Conservation (phyloP, 2,329 filamentous ascomycete genomes). For the Macrophomina pseudophaseolina region DNA sequence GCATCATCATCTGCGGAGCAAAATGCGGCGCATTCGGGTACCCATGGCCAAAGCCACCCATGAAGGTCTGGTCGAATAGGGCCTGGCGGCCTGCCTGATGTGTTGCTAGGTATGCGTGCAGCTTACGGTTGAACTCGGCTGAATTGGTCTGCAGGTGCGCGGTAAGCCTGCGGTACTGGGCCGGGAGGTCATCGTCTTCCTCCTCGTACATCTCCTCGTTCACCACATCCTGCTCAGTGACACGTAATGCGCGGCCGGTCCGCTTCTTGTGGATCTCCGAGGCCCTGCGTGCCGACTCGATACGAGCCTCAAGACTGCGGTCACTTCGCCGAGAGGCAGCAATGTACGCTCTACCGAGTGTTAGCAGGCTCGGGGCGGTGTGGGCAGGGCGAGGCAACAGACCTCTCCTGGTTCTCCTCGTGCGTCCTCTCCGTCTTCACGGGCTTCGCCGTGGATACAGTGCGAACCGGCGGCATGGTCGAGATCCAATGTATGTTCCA, state of each 20-base stretch:
- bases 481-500: background rate
- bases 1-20: conserved; percentile 44
- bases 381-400: conserved; percentile 13
- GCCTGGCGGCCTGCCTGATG: conserved; percentile 56
- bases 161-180: conserved; percentile 68
- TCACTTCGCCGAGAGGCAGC: conserved; percentile 87
- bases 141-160: conserved; percentile 66
- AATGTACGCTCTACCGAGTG: conserved; percentile 74
- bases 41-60: conserved; percentile 33
- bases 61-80: conserved; percentile 10
- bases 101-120: conserved; percentile 64
- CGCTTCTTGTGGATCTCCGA: conserved; percentile 91
- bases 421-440: conserved; percentile 75
- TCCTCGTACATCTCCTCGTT: conserved; percentile 98
- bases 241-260: conserved; percentile 79
- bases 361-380: conserved; percentile 28
- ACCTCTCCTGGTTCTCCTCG: conserved; percentile 79
- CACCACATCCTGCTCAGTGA: conserved; percentile 84
- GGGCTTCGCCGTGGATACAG: conserved; percentile 43
- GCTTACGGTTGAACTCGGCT: conserved; percentile 64
- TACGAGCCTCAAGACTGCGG: conserved; percentile 81
- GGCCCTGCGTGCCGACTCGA: conserved; percentile 84
- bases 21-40: conserved; percentile 47
- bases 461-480: conserved; percentile 46
- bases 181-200: conserved; percentile 80